A percentile compares a stretch with the other conserved stretches of the same genome.
Evolutionary conservation across 441 rosid genomes (phyloP).

Genomic region (Gossypium davidsonii): DNA sequence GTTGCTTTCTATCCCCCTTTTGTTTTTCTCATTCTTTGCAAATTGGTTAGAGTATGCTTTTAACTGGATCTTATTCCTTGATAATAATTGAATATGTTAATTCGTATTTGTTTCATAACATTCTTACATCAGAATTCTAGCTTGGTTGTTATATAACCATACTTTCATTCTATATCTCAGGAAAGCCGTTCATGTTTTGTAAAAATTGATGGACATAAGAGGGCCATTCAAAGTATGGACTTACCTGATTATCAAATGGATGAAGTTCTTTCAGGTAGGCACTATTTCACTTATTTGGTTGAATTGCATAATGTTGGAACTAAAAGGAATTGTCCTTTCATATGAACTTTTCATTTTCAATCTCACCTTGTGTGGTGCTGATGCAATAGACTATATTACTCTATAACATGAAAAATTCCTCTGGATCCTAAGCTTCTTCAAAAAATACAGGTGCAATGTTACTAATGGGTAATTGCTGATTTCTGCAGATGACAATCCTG

Average conservation of each 20-base stretch:
- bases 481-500: conserved; percentile 36
- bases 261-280: conserved; percentile 46
- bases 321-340: neutral
- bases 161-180: conserved; percentile 27
- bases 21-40: neutral
- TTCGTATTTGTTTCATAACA: neutral
- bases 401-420: conserved; percentile 12
- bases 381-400: neutral
- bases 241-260: conserved; percentile 49
- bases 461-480: conserved; percentile 4
- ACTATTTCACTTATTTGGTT: conserved; percentile 3
- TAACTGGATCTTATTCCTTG: neutral
- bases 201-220: conserved; percentile 50
- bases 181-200: conserved; percentile 28
- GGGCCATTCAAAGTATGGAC: conserved; percentile 56
- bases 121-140: neutral
- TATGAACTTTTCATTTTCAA: neutral
- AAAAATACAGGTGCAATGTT: neutral
- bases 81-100: conserved; percentile 14
- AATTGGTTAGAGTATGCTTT: neutral
- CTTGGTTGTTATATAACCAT: conserved; percentile 1
- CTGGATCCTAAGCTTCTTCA: neutral
- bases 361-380: neutral
- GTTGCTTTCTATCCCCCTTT: neutral
- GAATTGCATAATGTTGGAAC: neutral